Evolutionary conservation across 2,329 filamentous ascomycete genomes (phyloP), one percentile per base, ranked within the genome.

Genomic region (Penicillium sp.): DNA sequence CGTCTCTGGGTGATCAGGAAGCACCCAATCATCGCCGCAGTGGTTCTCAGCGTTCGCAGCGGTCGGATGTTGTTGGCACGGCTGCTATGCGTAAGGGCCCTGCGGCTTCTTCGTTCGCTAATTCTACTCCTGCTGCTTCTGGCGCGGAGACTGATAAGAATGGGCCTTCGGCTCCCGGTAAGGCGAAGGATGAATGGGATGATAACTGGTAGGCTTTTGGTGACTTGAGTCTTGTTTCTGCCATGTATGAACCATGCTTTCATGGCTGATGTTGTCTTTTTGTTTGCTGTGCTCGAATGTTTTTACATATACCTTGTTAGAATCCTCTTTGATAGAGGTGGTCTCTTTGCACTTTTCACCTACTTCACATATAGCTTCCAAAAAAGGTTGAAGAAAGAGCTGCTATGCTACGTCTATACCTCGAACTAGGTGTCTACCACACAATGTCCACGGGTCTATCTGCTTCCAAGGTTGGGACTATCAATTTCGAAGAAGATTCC

Each of bases 151-250:
- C 57, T 5, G 62, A 57, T 1, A 64, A 67, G 11, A 53, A 62
- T 27, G 61, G 59, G 21, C 49, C 60, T 1, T 59, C 56, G 29
- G 65, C 66, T 40, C 27, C 52, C 2, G 47, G 32, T 11, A 78
- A 79, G 63, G 78, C 79, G 55, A 80, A 84, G 57, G 83, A 86
- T 52, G 82, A 83, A 50, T 86, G 83, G 83, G 80, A 81, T 47
- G 82, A 85, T 57, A 73, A 77, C 61, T 78, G 76, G 76, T 78
- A 66, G 60, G 48, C 29, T 53, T 47, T 60, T 56, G 31, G 39
- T 27, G 24, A 11, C 10, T 32, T 21, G 34, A 24, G 13, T 22
- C 22, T 24, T 29, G 43, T 11, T 22, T 44, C 16, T 32, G 18
- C 18, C 18, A 18, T 18, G 18, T 18, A 18, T 5, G 32, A n/a